Evolutionary conservation across 1,139 yeast species (phyloP).

Genomic region (Maudiozyma humilis): DNA sequence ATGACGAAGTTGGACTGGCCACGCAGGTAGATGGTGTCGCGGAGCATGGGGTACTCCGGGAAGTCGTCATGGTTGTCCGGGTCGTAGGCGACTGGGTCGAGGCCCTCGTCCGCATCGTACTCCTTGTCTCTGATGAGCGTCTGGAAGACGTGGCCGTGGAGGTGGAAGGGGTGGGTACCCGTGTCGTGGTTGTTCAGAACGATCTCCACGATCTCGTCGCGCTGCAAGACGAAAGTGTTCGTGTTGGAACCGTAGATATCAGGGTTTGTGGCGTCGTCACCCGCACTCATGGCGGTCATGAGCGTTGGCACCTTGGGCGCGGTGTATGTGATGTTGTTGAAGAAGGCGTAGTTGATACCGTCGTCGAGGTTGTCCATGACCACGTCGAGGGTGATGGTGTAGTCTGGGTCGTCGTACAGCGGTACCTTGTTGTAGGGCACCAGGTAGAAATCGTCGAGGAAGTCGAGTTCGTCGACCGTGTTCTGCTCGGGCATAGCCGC

Average conservation of each 20-base stretch:
- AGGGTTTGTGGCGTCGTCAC: constrained; percentile 40
- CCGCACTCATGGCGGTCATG: constrained; percentile 46
- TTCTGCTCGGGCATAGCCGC: constrained; percentile 13
- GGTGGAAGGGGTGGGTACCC: constrained; percentile 75
- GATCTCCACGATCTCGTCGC: constrained; percentile 56
- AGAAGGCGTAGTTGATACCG: constrained; percentile 69
- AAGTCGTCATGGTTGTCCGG: constrained; percentile 43
- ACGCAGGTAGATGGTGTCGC: constrained; percentile 60
- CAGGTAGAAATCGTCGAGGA: constrained; percentile 46
- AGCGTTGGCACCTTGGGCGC: constrained; percentile 62
- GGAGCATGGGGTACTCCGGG: constrained; percentile 52
- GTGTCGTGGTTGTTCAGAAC: constrained; percentile 65
- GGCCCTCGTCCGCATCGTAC: constrained; percentile 35
- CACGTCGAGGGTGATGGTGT: constrained; percentile 49
- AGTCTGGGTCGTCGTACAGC: constrained; percentile 51
- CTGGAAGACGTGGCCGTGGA: constrained; percentile 75
- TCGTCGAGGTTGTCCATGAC: constrained; percentile 62
- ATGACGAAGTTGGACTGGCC: constrained; percentile 59
- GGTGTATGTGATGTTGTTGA: constrained; percentile 56
- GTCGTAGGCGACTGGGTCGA: constrained; percentile 38
- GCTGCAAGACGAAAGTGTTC: constrained; percentile 51
- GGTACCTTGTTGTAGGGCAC: constrained; percentile 39
- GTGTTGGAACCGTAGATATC: constrained; percentile 64
- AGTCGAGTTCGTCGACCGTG: constrained; percentile 18
- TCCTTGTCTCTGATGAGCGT: constrained; percentile 45